These are phyloP conservation scores for Solanum hybrid DNA, from an alignment of 305 asterid species.

Conservation along the genomic window DNA sequence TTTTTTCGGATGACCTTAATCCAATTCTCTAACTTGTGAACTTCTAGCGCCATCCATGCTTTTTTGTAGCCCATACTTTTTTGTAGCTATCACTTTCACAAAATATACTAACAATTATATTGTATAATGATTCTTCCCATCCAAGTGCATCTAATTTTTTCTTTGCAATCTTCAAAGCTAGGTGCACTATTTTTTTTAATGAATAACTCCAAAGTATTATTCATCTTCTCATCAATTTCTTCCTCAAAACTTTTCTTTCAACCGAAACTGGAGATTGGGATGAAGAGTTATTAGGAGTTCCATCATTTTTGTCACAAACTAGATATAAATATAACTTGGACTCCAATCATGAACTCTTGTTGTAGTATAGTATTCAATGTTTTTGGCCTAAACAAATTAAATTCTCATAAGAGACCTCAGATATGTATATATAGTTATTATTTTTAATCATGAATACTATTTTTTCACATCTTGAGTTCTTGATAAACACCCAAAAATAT, in stretches of 20 bases:
- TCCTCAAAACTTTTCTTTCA: not conserved
- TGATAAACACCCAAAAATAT: not conserved
- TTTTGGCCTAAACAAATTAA: not conserved
- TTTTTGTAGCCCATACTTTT: not conserved
- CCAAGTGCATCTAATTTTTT: not conserved
- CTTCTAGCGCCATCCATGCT: not conserved
- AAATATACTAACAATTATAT: not conserved
- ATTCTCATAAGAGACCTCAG: not conserved
- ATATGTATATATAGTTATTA: not conserved
- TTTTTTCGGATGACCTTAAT: too few relatives aligned
- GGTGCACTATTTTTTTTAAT: not conserved
- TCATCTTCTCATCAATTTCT: not conserved
- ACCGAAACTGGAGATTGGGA: not conserved
- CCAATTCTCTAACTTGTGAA: too few relatives aligned
- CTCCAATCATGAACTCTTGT: not conserved
- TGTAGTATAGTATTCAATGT: not conserved
- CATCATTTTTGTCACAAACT: not conserved
- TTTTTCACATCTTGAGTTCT: not conserved
- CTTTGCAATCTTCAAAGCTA: not conserved
- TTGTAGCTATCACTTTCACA: not conserved
- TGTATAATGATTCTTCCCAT: not conserved
- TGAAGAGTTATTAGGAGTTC: not conserved
- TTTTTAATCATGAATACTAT: not conserved
- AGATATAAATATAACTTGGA: not conserved
- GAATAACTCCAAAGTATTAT: not conserved